Evolutionary conservation across 805 yeast genomes (phyloP).

Genomic region (Saccharomycopsis schoenii): DNA sequence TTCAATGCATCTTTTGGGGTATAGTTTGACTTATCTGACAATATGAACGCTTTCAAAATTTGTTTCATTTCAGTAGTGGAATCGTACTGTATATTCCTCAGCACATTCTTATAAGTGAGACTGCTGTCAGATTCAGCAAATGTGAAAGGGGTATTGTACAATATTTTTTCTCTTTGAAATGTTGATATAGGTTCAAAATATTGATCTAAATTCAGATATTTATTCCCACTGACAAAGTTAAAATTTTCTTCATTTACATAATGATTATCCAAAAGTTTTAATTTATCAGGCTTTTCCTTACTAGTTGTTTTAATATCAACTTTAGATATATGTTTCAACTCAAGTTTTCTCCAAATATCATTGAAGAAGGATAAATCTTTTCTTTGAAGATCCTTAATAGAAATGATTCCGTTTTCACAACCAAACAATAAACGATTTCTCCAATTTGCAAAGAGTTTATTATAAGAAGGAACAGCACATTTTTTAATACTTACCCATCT

Average conservation of each 20-base stretch:
- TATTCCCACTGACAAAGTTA: conserved; percentile 28
- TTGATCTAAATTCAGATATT: conserved; percentile 25
- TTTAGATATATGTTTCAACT: not conserved
- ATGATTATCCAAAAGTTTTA: conserved; percentile 28
- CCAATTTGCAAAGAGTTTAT: conserved; percentile 36
- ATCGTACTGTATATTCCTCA: not conserved
- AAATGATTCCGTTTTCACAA: conserved; percentile 45
- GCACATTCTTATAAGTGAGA: not conserved
- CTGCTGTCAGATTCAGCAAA: not conserved
- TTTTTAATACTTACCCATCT: conserved; percentile 63
- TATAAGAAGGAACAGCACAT: conserved; percentile 27
- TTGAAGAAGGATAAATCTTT: conserved; percentile 44
- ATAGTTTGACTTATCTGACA: conserved; percentile 41
- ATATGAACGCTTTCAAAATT: conserved; percentile 44
- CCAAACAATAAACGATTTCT: conserved; percentile 52
- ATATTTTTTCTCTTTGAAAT: conserved; percentile 50
- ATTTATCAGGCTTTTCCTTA: conserved; percentile 15
- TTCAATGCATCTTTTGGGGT: conserved; percentile 36
- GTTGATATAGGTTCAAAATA: conserved; percentile 43
- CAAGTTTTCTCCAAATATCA: conserved; percentile 46
- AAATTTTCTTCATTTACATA: conserved; percentile 41
- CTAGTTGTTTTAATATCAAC: not conserved
- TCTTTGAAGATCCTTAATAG: conserved; percentile 38
- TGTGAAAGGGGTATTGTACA: conserved; percentile 4
- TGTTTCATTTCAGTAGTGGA: not conserved